Conservation (phyloP, 1,139 yeast species). For the Zygosaccharomyces sapae region DNA sequence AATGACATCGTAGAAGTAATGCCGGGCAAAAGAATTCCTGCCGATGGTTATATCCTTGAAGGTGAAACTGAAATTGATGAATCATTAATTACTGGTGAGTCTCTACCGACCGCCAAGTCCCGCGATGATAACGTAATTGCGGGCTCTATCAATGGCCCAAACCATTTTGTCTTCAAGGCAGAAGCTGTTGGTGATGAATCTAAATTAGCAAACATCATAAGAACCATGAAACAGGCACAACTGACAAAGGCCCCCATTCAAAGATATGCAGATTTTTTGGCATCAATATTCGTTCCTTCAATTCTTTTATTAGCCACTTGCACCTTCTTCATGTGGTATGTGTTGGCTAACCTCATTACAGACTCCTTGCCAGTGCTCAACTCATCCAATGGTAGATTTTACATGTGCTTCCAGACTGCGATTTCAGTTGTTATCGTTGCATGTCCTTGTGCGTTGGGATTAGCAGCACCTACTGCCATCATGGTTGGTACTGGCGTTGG, state of each 20-base stretch:
- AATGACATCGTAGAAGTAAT: constrained; percentile 72
- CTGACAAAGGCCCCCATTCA: constrained; percentile 86
- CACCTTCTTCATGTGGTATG: constrained; percentile 71
- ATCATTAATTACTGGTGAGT: constrained; percentile 86
- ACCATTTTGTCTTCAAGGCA: constrained; percentile 65
- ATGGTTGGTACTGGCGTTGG: constrained; percentile 99
- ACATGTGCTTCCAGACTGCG: constrained; percentile 73
- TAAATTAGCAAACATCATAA: constrained; percentile 80
- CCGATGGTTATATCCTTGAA: constrained; percentile 75
- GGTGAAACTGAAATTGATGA: constrained; percentile 87
- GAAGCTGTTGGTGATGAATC: constrained; percentile 75
- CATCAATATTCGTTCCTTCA: constrained; percentile 80
- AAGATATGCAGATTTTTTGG: constrained; percentile 77
- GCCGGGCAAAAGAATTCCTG: constrained; percentile 88
- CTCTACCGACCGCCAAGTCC: constrained; percentile 63
- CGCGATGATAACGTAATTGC: constrained; percentile 69
- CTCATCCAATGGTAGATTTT: constrained; percentile 54
- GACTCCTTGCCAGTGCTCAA: constrained; percentile 55
- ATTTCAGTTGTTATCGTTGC: constrained; percentile 95
- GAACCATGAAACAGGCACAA: constrained; percentile 85
- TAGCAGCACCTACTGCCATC: constrained; percentile 97
- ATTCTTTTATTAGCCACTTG: constrained; percentile 57
- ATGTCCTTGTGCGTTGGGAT: constrained; percentile 95
- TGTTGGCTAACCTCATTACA: constrained; percentile 40
- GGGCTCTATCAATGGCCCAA: constrained; percentile 84